Evolutionary conservation across 177 flowering plant species (phyloP), one percentile per base, ranked within the genome.

Genomic region (Telopea speciosissima): DNA sequence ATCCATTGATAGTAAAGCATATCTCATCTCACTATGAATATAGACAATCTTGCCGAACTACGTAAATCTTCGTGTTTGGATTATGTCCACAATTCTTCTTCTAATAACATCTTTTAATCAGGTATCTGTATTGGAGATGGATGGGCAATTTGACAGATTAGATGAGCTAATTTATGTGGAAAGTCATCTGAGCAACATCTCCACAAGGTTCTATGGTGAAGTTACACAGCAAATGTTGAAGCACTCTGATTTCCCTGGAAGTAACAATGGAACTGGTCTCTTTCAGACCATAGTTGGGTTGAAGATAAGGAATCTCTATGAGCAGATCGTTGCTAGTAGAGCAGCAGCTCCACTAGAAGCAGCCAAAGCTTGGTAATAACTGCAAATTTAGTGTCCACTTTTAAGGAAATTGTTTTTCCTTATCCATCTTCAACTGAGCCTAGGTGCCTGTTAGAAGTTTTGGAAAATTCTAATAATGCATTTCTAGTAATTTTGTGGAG

Each of bases 121-220:
- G 99, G 99, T 95, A 24, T 92, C 97, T 24, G 87, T 95, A 33
- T 61, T 95, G 86, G 97, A 95, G 79, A 95, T 95, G 99, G 99
- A 95, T 74, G 99, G 99, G 22, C 91, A 88, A 70, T 92, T 95
- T 70, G 97, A 95, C 86, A 89, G 97, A 83, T 69, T 95, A 78
- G 97, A 92, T 73, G 99, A 95, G 75, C 89, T 95, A 14, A 92
- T 95, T 13, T 95, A 95, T 36, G 89, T 95, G 4, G 99, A 95
- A 64, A 92, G 96, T 80, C 97, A 95, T 77, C 76, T 95, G 70
- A 90, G 97, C 90, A 95, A 89, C 88, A 74, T 95, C 62, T 95
- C 97, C 0, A 87, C 90, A 64, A 95, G 92, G 79, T 92, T 90
- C 83, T 94, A 90, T 61, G 99, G 99, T 12, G 99, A 95, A 79